These are phyloP conservation scores for Aspergillus sp. DNA, from an alignment of 2,329 filamentous ascomycete species.

Conservation along the genomic window DNA sequence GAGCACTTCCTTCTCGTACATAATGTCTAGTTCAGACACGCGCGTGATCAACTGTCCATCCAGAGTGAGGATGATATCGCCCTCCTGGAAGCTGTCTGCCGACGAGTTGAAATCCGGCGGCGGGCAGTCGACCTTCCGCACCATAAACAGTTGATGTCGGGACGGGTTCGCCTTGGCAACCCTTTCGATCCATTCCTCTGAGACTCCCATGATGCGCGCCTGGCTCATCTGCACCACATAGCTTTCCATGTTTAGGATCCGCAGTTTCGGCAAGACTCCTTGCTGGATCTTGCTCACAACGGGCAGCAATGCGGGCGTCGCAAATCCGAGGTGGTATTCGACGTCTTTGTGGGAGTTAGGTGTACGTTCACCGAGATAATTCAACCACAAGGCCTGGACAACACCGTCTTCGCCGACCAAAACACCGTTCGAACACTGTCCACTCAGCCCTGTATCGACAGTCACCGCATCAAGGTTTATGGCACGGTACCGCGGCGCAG, in stretches of 20 bases:
- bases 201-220: constrained; percentile 93
- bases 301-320: constrained; percentile 82
- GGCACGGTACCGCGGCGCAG: constrained; percentile 88
- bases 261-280: constrained; percentile 74
- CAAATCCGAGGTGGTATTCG: constrained; percentile 92
- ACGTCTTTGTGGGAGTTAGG: constrained; percentile 80
- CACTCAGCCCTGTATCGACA: constrained; percentile 87
- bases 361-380: constrained; percentile 88
- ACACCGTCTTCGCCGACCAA: constrained; percentile 85
- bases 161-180: constrained; percentile 86
- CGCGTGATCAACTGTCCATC: constrained; percentile 92
- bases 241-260: constrained; percentile 92
- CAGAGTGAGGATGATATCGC: constrained; percentile 86
- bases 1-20: constrained; percentile 85
- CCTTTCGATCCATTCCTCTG: constrained; percentile 91
- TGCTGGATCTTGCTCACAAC: constrained; percentile 84
- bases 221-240: constrained; percentile 96
- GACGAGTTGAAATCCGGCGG: constrained; percentile 44
- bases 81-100: constrained; percentile 73
- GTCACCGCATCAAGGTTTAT: constrained; percentile 97
- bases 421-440: constrained; percentile 91
- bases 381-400: constrained; percentile 94
- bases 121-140: constrained; percentile 78
- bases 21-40: constrained; percentile 88
- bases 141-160: constrained; percentile 97